A percentile compares a stretch with the other conserved stretches of the same genome.
These are phyloP conservation scores for Ilex paraguariensis DNA, from an alignment of 305 asterid species.

Conservation along the genomic window DNA sequence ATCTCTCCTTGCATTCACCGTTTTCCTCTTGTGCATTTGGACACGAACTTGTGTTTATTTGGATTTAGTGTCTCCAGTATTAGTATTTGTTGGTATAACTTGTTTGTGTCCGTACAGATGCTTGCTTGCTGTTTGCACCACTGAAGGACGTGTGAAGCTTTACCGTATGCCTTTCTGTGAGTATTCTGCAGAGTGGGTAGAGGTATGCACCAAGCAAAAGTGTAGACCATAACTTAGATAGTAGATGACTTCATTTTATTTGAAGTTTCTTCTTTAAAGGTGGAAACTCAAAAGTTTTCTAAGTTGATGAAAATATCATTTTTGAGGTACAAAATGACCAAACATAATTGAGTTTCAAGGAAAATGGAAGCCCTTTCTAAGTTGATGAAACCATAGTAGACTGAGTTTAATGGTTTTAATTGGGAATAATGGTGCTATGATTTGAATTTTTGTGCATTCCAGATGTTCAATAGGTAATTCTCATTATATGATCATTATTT, in stretches of 20 bases:
- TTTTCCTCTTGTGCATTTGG: neutral
- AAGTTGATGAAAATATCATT: too few species aligned
- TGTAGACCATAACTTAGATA: too few species aligned
- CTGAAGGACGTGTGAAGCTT: slow-evolving; percentile 63
- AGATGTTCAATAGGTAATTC: too few species aligned
- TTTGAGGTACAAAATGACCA: too few species aligned
- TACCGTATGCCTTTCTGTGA: slow-evolving; percentile 73
- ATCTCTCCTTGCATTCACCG: neutral
- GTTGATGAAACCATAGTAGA: neutral
- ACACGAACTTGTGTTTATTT: too few species aligned
- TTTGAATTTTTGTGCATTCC: too few species aligned
- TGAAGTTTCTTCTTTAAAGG: neutral
- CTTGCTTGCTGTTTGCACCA: slow-evolving; percentile 87
- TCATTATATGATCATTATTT: too few species aligned
- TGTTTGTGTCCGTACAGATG: slow-evolving; percentile 41
- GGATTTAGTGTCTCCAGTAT: too few species aligned
- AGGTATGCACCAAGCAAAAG: slow-evolving; percentile 36
- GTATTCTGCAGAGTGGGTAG: slow-evolving; percentile 70
- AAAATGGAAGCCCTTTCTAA: neutral
- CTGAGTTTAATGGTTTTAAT: neutral
- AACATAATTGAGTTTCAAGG: neutral
- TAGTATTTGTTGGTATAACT: neutral
- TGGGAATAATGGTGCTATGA: neutral
- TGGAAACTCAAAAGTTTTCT: neutral
- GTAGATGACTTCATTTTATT: neutral